Conservation (phyloP, 768 basidiomycete species). For the Dentipellis fragilis region DNA sequence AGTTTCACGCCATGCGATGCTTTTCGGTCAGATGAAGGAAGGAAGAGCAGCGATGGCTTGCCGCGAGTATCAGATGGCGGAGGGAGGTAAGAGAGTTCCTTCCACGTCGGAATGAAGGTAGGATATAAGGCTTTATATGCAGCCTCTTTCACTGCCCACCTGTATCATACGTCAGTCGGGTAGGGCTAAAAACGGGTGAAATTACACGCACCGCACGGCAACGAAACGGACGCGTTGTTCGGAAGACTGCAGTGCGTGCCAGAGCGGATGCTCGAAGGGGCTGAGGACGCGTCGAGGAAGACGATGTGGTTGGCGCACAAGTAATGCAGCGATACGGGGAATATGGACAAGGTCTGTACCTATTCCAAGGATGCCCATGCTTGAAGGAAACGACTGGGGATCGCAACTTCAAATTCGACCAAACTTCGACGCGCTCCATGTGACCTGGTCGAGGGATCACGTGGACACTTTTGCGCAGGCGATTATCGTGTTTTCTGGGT, state of each 20-base stretch:
- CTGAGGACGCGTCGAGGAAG: conserved; percentile 61
- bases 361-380: conserved; percentile 60
- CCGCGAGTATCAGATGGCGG: conserved; percentile 11
- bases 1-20: conserved; percentile 26
- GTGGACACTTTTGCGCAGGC: not conserved
- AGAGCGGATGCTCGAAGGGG: conserved; percentile 27
- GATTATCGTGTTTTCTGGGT: conserved; percentile 1
- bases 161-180: conserved; percentile 18
- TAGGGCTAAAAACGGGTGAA: conserved; percentile 1
- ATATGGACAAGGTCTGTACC: conserved; percentile 69
- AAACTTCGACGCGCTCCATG: not conserved
- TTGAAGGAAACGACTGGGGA: not conserved
- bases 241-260: conserved; percentile 25
- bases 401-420: not conserved
- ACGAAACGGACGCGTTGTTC: conserved; percentile 37
- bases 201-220: conserved; percentile 52
- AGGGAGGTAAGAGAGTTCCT: conserved; percentile 41
- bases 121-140: conserved; percentile 82
- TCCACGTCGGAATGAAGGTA: conserved; percentile 52
- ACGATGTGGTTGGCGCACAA: conserved; percentile 31
- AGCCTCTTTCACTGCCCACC: conserved; percentile 81
- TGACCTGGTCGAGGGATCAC: not conserved
- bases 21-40: conserved; percentile 9
- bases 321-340: conserved; percentile 49
- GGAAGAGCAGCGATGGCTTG: conserved; percentile 32